Evolutionary conservation across 1,139 yeast species (phyloP).

Genomic region (Casaregolazyma lundiana): DNA sequence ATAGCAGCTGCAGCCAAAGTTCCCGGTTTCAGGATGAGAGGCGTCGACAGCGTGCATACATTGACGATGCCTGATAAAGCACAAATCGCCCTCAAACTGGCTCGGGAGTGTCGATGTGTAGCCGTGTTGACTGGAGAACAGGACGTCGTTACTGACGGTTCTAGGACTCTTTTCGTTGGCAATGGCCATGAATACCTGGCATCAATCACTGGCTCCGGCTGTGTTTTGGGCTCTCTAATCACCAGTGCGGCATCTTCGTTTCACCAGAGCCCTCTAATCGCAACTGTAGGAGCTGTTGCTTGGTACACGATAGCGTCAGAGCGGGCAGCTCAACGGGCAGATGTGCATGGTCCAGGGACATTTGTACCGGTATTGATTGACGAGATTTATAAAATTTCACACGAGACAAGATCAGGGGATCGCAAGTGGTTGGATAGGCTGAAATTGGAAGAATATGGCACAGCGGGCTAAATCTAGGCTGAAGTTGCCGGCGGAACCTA

Average conservation of each 20-base stretch:
- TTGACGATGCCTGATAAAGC: constrained; percentile 29
- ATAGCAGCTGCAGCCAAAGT: constrained; percentile 47
- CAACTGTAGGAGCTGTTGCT: constrained; percentile 55
- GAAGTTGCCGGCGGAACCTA: too few relatives aligned
- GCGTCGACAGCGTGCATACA: constrained; percentile 41
- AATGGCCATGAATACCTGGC: constrained; percentile 74
- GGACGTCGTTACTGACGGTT: constrained; percentile 48
- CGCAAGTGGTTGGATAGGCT: not conserved
- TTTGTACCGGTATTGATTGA: constrained; percentile 48
- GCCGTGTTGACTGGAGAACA: constrained; percentile 66
- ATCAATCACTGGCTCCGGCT: constrained; percentile 82
- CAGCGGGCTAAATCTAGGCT: too few relatives aligned
- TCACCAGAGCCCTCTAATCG: constrained; percentile 31
- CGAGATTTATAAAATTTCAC: constrained; percentile 31
- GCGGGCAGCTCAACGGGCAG: constrained; percentile 36
- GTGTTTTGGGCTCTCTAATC: constrained; percentile 73
- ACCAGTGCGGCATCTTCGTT: constrained; percentile 46
- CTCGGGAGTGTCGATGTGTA: constrained; percentile 51
- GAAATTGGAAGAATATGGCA: not conserved
- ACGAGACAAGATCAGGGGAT: constrained; percentile 9
- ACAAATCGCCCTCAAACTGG: constrained; percentile 44
- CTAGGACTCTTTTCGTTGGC: constrained; percentile 30
- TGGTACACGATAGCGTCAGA: constrained; percentile 65
- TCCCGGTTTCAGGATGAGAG: constrained; percentile 51
- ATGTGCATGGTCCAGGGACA: constrained; percentile 46